Evolutionary conservation across 306 rosid species (phyloP).

Genomic region (Cicer arietinum): DNA sequence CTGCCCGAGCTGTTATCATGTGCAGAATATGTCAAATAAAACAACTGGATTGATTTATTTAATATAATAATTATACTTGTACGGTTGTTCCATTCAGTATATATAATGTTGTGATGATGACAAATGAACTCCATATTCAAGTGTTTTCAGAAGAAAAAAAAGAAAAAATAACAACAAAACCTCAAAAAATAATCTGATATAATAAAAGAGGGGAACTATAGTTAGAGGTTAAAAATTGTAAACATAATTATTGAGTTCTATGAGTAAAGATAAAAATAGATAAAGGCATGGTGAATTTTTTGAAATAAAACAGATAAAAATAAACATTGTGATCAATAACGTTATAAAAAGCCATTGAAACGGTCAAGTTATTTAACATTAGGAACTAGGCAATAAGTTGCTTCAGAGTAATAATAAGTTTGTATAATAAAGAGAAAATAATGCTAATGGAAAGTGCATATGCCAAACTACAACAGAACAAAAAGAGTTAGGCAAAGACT

Average conservation of each 20-base stretch:
- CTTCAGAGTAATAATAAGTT: conserved; percentile 27
- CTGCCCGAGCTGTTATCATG: conserved; percentile 88
- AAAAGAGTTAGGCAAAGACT: conserved; percentile 35
- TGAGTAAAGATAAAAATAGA: conserved; percentile 36
- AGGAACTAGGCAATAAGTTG: background rate
- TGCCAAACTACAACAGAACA: conserved; percentile 36
- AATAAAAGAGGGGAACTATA: background rate
- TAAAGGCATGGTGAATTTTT: conserved; percentile 12
- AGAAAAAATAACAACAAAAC: background rate
- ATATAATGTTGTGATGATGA: conserved; percentile 15
- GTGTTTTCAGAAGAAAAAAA: background rate
- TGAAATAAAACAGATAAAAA: conserved; percentile 20
- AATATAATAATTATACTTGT: background rate
- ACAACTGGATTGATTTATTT: conserved; percentile 23
- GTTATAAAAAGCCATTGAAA: conserved; percentile 9
- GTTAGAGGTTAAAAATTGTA: conserved; percentile 24
- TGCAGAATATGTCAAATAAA: conserved; percentile 43
- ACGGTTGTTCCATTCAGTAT: conserved; percentile 26
- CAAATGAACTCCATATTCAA: conserved; percentile 1
- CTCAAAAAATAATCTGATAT: conserved; percentile 13
- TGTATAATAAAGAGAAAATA: conserved; percentile 34
- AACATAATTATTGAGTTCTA: conserved; percentile 23
- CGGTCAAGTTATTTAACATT: conserved; percentile 6
- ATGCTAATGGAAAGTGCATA: conserved; percentile 17
- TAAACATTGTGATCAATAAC: background rate